Conservation (phyloP, 1,139 yeast species). For the Candida mesenterica region DNA sequence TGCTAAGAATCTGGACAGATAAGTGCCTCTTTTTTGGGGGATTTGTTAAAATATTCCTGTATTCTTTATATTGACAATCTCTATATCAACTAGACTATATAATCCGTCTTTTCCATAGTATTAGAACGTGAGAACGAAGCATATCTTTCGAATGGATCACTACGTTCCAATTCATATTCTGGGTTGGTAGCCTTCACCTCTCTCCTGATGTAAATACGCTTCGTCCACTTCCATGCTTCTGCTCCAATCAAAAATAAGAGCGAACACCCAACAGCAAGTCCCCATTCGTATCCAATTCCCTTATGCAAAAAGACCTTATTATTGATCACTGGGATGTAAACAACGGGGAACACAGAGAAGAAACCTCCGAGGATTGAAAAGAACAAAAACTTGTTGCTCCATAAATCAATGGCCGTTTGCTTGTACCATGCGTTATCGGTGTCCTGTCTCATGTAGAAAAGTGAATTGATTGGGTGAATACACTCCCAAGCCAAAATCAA, state of each 20-base stretch:
- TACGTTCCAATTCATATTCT: constrained; percentile 29
- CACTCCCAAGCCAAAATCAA: constrained; percentile 31
- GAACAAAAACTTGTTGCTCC: constrained; percentile 26
- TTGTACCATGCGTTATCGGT: constrained; percentile 27
- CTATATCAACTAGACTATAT: constrained; percentile 9
- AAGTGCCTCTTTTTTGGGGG: too few relatives aligned
- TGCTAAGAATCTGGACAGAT: too few relatives aligned
- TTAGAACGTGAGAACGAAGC: constrained; percentile 26
- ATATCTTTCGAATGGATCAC: constrained; percentile 26
- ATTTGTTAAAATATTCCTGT: background rate
- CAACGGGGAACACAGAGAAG: constrained; percentile 26
- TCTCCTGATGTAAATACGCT: constrained; percentile 21
- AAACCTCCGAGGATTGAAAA: constrained; percentile 27
- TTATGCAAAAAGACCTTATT: constrained; percentile 27
- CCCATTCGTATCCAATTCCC: constrained; percentile 30
- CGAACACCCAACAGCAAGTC: constrained; percentile 23
- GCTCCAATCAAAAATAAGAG: constrained; percentile 22
- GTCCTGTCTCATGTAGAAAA: constrained; percentile 27
- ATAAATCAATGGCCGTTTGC: constrained; percentile 24
- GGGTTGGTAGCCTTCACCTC: constrained; percentile 20
- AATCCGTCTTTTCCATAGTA: constrained; percentile 19
- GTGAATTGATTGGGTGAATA: constrained; percentile 23
- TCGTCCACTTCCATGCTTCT: constrained; percentile 27
- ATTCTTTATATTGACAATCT: background rate
- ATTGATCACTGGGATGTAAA: constrained; percentile 29